Percentiles rank a stretch among this genome's conserved stretches.
phyloP scores from a whole-genome alignment of 345 rosid genomes.

The Brassica nigra region DNA sequence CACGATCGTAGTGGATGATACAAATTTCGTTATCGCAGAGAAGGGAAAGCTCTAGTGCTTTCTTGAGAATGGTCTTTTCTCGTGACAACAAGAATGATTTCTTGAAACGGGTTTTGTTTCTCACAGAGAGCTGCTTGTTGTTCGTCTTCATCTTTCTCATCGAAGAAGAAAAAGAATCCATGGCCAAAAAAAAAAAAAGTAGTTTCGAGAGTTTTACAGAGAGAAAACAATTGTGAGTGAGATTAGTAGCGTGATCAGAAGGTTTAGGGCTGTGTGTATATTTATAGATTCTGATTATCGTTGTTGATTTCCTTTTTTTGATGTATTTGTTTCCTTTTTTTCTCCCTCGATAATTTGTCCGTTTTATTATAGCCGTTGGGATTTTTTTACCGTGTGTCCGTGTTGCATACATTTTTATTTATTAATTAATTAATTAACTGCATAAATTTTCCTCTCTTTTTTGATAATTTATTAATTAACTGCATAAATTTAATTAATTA shows the following conservation, averaged over 20 bases:
- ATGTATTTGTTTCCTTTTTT: no score
- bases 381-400: no score
- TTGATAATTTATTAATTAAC: no score
- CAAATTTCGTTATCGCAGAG: background rate
- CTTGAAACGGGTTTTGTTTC: background rate
- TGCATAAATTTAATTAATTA: no score
- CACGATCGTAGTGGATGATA: background rate
- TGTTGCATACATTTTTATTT: no score
- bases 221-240: background rate
- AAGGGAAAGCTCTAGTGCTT: background rate
- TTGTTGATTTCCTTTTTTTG: background rate
- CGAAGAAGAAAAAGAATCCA: background rate
- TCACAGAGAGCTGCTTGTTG: background rate
- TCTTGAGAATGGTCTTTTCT: background rate
- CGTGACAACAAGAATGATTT: background rate
- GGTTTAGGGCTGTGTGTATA: background rate
- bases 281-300: background rate
- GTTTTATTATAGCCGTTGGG: no score
- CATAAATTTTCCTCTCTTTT: no score
- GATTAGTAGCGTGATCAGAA: background rate
- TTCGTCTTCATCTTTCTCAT: background rate
- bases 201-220: background rate
- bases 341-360: no score
- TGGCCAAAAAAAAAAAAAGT: background rate
- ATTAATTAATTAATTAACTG: no score